Conservation (phyloP, 2,329 filamentous ascomycete species). For the Pseudogymnoascus sp. region DNA sequence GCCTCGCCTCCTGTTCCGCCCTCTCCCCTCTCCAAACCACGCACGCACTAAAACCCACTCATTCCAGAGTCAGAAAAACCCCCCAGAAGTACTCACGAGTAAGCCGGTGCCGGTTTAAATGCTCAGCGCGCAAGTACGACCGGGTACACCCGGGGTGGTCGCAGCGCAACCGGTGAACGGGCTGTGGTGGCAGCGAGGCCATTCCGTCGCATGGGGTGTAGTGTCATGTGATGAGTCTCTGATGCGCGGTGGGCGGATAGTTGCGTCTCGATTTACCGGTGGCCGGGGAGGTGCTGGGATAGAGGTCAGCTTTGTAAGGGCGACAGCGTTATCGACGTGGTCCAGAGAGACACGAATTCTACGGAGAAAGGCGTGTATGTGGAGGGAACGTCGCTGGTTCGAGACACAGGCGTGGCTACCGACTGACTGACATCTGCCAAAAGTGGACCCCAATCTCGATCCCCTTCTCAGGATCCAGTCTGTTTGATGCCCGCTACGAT, state of each 20-base stretch:
- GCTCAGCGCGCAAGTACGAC: constrained; percentile 21
- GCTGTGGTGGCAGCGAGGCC: constrained; percentile 3
- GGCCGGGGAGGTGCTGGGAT: not conserved
- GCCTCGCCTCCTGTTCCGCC: not conserved
- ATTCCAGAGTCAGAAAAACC: not conserved
- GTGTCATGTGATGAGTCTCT: not conserved
- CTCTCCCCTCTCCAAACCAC: not conserved
- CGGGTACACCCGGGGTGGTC: constrained; percentile 19
- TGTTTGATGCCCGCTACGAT: not conserved
- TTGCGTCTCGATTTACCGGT: not conserved
- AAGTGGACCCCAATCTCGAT: constrained; percentile 3
- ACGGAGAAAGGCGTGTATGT: not conserved
- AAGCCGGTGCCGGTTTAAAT: constrained; percentile 21
- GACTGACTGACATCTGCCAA: constrained; percentile 3
- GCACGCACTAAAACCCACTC: not conserved
- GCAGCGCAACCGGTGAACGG: constrained; percentile 14
- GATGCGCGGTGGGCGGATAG: not conserved
- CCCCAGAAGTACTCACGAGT: constrained; percentile 17
- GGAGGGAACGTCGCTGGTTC: not conserved
- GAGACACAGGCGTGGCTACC: not conserved
- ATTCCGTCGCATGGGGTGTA: not conserved
- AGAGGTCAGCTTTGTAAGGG: not conserved
- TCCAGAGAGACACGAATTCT: not conserved
- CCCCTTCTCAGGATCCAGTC: not conserved
- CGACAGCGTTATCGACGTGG: not conserved